phyloP scores from a whole-genome alignment of 2,329 filamentous ascomycete species.

The Drechslera avenae region DNA sequence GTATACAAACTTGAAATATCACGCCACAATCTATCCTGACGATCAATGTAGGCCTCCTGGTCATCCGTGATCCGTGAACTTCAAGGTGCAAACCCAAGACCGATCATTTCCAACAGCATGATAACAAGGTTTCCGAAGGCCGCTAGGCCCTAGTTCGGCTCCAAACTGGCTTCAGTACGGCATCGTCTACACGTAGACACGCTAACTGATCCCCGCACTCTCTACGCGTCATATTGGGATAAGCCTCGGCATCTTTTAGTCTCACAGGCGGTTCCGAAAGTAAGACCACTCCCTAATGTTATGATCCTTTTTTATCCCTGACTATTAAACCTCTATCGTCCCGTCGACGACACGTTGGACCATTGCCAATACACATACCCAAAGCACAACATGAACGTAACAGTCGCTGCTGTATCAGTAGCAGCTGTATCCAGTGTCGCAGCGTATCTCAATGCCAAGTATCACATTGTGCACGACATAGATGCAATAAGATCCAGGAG shows the following conservation, averaged over 20 bases:
- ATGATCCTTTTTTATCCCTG: not conserved
- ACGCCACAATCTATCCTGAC: no score
- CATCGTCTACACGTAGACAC: not conserved
- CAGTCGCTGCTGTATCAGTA: slow-evolving; percentile 34
- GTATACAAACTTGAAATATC: no score
- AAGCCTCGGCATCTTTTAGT: slow-evolving; percentile 29
- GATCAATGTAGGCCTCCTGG: no score
- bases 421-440: slow-evolving; percentile 49
- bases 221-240: slow-evolving; percentile 9
- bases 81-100: not conserved
- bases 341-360: not conserved
- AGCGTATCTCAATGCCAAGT: slow-evolving; percentile 71
- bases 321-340: not conserved
- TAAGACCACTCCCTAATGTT: not conserved
- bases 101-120: not conserved
- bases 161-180: not conserved
- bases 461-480: slow-evolving; percentile 67
- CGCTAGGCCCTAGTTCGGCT: no score
- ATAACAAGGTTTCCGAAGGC: not conserved
- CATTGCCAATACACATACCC: no score
- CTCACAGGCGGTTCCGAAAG: not conserved
- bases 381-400: slow-evolving; percentile 21
- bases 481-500: slow-evolving; percentile 48
- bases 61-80: no score
- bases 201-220: slow-evolving; percentile 20